Evolutionary conservation across 1,139 yeast species (phyloP).

Genomic region (Nakaseomyces nivariensis): DNA sequence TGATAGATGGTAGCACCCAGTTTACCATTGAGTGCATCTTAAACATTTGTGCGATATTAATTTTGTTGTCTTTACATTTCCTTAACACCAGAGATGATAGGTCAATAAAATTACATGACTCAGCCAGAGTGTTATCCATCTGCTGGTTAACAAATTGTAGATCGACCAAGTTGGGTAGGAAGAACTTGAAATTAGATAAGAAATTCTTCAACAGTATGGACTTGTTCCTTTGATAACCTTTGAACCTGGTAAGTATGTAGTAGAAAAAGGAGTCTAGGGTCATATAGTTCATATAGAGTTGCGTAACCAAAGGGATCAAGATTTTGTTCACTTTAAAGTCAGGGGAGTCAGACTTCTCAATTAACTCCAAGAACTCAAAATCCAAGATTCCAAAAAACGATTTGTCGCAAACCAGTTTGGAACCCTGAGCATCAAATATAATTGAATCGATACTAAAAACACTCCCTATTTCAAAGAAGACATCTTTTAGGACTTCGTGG

Average conservation of each 20-base stretch:
- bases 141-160: conserved; percentile 10
- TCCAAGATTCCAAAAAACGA: conserved; percentile 14
- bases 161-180: conserved; percentile 9
- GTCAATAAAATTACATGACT: conserved; percentile 21
- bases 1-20: conserved; percentile 18
- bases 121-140: conserved; percentile 5
- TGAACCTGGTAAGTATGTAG: conserved; percentile 6
- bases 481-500: neutral
- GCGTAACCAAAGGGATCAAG: conserved; percentile 8
- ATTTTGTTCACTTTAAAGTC: conserved; percentile 6
- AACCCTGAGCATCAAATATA: neutral
- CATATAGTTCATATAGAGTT: conserved; percentile 13
- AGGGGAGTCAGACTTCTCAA: neutral
- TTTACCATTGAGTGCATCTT: conserved; percentile 18
- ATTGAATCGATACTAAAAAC: neutral
- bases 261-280: conserved; percentile 15
- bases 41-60: conserved; percentile 13
- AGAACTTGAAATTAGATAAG: conserved; percentile 8
- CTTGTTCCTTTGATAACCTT: conserved; percentile 2
- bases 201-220: conserved; percentile 9
- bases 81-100: conserved; percentile 14
- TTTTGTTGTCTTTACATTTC: conserved; percentile 9
- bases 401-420: conserved; percentile 5
- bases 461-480: neutral
- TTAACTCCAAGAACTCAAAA: conserved; percentile 7